Evolutionary conservation across 1,284 basidiomycete species (phyloP).

Genomic region (Porodaedalea pini): DNA sequence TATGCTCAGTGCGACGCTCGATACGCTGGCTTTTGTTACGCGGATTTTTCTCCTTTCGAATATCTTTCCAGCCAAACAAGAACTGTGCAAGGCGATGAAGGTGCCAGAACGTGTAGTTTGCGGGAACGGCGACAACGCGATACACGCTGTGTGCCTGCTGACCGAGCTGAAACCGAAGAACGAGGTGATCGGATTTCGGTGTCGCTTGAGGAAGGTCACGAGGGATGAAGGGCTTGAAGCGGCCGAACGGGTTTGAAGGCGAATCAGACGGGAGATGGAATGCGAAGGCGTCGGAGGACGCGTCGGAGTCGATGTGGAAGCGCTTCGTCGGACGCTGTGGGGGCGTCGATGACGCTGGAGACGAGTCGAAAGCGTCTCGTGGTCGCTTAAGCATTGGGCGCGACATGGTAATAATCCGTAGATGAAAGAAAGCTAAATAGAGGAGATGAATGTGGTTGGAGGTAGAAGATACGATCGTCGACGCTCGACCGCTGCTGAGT

Average conservation of each 20-base stretch:
- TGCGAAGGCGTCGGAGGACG: conserved; percentile 8
- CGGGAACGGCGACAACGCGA: conserved; percentile 64
- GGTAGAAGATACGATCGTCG: neutral
- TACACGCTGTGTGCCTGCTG: conserved; percentile 44
- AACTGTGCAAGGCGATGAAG: conserved; percentile 60
- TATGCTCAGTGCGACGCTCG: conserved; percentile 35
- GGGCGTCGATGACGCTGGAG: conserved; percentile 25
- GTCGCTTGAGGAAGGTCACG: conserved; percentile 42
- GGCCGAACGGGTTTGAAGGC: conserved; percentile 38
- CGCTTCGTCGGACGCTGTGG: conserved; percentile 26
- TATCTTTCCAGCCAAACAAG: conserved; percentile 46
- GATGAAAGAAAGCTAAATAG: neutral
- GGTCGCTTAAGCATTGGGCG: conserved; percentile 26
- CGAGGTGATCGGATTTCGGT: conserved; percentile 50
- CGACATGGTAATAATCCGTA: neutral
- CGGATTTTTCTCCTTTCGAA: conserved; percentile 22
- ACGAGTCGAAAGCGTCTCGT: conserved; percentile 23
- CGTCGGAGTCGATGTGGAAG: conserved; percentile 18
- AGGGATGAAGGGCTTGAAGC: conserved; percentile 32
- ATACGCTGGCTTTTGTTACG: conserved; percentile 10
- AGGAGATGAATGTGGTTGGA: neutral
- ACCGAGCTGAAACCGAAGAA: conserved; percentile 60
- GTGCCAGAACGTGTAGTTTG: conserved; percentile 65
- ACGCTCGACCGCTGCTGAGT: neutral
- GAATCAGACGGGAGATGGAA: conserved; percentile 35